These are phyloP conservation scores for Sechiopsis laciniata DNA, from an alignment of 306 rosid genomes.

Conservation along the genomic window DNA sequence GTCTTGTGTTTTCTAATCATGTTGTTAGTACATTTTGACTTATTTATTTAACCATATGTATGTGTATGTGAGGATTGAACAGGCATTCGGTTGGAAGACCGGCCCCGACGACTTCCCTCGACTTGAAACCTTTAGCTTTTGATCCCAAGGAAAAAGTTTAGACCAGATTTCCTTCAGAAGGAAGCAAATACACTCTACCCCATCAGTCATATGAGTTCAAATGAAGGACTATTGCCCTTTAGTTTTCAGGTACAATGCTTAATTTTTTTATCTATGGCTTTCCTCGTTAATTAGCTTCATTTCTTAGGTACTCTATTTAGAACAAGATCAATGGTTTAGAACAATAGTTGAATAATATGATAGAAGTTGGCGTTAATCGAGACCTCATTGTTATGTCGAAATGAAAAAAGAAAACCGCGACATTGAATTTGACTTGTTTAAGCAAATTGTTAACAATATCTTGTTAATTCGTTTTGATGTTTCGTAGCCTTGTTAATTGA, in stretches of 20 bases:
- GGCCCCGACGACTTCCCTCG: slow-evolving; percentile 73
- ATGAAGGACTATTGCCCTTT: slow-evolving; percentile 95
- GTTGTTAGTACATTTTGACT: background rate
- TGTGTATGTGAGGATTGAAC: slow-evolving; percentile 19
- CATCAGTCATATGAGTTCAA: slow-evolving; percentile 75
- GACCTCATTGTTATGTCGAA: background rate
- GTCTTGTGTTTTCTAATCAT: background rate
- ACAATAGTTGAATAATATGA: background rate
- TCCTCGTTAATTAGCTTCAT: background rate
- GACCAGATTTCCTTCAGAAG: slow-evolving; percentile 94
- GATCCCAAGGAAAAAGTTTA: slow-evolving; percentile 87
- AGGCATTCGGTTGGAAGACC: slow-evolving; percentile 96
- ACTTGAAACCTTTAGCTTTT: slow-evolving; percentile 83
- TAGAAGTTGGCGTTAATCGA: background rate
- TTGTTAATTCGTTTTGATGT: background rate
- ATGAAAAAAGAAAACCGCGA: background rate
- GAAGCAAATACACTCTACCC: slow-evolving; percentile 84
- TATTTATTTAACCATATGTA: background rate
- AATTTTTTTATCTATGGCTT: slow-evolving; percentile 5
- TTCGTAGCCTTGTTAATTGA: slow-evolving; percentile 10
- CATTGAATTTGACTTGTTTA: background rate
- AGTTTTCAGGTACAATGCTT: slow-evolving; percentile 59
- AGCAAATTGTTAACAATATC: background rate
- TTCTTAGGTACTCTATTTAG: background rate
- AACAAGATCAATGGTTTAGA: background rate